Base-by-base conservation (phyloP, 768 basidiomycete genomes). In the Podaxis sp. region DNA sequence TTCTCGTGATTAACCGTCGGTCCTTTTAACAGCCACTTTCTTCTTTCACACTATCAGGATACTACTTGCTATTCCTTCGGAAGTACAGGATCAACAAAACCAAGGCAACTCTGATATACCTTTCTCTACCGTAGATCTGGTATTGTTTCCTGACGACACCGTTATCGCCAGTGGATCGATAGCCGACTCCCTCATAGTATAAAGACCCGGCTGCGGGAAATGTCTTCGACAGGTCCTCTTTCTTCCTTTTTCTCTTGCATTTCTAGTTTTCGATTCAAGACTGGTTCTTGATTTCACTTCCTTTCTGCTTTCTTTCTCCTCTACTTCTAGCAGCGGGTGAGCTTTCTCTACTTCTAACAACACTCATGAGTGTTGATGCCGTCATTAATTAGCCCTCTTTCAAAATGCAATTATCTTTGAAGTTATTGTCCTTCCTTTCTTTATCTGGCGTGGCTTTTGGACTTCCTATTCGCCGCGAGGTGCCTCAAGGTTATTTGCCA, bases 381-480 rank as follows among this genome's bases (percentile, higher is more conserved):
- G 46, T 40, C n/a, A 13, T 33, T 27, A 36, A 27, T 22, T 17
- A n/a, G 17, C 52, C 19, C 46, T 37, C 19, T 38, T 61, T 47
- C 65, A 64, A 65, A 68, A 75, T 79, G 67, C 75, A 71, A 63
- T 69, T 69, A 68, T 76, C 76, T 65, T 65, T 74, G 54, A 68
- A 76, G 55, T 67, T 73, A 13, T 64, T 79, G 41, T 69, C 75
- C 41, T 68, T 82, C 65, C 68, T 76, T 55, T 73, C 66, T 63
- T 63, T 81, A 59, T 72, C 74, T 57, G 66, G 69, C 59, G 66
- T 71, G 47, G 69, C 72, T 29, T 67, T 74, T 11, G 78, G 81
- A 50, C 70, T 77, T 24, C 84, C 84, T 22, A 73, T 82, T 56
- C 79, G 78, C 65, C 83, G 86, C 65, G 86, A 87, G 72, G 86